Evolutionary conservation across 2,329 filamentous ascomycete species (phyloP).

Genomic region (Fusarium dlaminii): DNA sequence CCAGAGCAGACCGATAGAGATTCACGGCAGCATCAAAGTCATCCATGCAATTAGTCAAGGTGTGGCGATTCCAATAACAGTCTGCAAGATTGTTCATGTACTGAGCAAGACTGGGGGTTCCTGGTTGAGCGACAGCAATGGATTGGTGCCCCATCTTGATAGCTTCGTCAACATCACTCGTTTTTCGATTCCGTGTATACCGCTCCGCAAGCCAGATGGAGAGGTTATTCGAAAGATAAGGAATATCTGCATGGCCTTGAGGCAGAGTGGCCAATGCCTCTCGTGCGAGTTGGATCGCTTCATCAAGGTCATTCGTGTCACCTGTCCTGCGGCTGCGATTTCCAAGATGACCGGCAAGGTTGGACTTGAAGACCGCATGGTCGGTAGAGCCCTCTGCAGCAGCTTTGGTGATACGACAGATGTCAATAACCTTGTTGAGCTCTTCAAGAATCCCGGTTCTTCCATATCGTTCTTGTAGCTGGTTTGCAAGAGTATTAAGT

Average conservation of each 20-base stretch:
- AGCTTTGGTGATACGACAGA: neutral
- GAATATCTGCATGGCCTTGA: accelerated
- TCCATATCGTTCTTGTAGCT: neutral
- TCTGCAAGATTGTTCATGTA: neutral
- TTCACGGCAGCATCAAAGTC: neutral
- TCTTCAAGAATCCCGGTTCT: neutral
- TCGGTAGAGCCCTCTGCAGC: accelerated
- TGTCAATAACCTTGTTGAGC: neutral
- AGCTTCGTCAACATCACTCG: accelerated
- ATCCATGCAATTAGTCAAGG: neutral
- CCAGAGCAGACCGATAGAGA: accelerated
- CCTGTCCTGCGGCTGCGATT: neutral
- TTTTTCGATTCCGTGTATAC: neutral
- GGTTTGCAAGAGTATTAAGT: neutral
- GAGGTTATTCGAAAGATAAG: accelerated
- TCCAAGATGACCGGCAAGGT: neutral
- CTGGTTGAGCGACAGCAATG: accelerated
- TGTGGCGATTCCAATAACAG: neutral
- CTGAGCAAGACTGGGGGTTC: neutral
- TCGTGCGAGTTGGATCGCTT: neutral
- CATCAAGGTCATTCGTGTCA: accelerated
- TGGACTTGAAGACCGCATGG: neutral
- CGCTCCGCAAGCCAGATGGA: accelerated
- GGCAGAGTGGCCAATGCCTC: accelerated
- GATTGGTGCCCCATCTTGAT: neutral